These are phyloP conservation scores for Diplodia sapinea DNA, from an alignment of 2,329 filamentous ascomycete genomes.

Conservation along the genomic window DNA sequence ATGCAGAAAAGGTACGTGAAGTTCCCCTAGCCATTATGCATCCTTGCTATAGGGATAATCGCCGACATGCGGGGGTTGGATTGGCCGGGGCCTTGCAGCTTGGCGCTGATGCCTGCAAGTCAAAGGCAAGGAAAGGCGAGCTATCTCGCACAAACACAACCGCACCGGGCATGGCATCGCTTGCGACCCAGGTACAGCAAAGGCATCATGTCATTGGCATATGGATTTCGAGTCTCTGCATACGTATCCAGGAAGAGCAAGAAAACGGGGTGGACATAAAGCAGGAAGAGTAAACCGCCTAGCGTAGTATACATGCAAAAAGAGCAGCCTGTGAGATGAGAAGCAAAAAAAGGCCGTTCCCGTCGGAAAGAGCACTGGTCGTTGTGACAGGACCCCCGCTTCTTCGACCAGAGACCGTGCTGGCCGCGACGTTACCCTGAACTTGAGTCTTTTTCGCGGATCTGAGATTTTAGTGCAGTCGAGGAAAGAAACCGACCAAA, in stretches of 20 bases:
- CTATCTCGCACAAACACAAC: slow-evolving; percentile 13
- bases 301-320: slow-evolving; percentile 18
- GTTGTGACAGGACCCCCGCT: background rate
- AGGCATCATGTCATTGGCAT: slow-evolving; percentile 12
- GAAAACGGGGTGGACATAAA: background rate
- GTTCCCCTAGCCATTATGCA: background rate
- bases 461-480: slow-evolving; percentile 7
- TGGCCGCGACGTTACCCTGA: background rate
- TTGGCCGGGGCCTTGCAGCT: slow-evolving; percentile 9
- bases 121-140: background rate
- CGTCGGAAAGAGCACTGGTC: background rate
- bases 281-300: slow-evolving; percentile 5
- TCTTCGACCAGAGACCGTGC: background rate
- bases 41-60: background rate
- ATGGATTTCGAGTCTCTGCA: slow-evolving; percentile 14
- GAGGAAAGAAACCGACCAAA: slow-evolving; percentile 3
- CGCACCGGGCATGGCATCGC: background rate
- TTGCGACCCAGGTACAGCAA: background rate
- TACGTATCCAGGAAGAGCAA: slow-evolving; percentile 15
- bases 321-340: background rate
- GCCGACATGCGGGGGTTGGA: background rate
- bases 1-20: background rate
- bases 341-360: background rate
- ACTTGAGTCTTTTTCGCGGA: slow-evolving; percentile 14
- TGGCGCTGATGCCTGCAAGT: background rate